Percentiles rank a stretch among this genome's conserved stretches.
Evolutionary conservation across 2,329 filamentous ascomycete genomes (phyloP).

Genomic region (Hymenoscyphus fraxineus): DNA sequence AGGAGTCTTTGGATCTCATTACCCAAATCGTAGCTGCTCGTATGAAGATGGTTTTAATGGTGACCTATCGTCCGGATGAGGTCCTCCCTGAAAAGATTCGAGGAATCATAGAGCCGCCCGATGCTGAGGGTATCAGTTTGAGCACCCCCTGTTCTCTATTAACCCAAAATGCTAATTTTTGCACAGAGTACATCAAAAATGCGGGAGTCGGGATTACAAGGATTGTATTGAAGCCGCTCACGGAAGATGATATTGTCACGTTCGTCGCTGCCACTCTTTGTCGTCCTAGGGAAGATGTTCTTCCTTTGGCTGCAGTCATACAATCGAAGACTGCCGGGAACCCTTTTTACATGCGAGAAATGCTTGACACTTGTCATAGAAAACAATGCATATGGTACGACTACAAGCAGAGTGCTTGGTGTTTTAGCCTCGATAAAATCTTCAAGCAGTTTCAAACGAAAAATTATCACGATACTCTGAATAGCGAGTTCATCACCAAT

Average conservation of each 20-base stretch:
- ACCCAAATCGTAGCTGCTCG: conserved; percentile 73
- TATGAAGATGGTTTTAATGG: conserved; percentile 73
- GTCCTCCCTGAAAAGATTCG: conserved; percentile 53
- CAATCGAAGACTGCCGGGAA: conserved; percentile 75
- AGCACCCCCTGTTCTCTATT: conserved; percentile 19
- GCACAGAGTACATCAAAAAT: conserved; percentile 31
- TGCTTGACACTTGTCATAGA: conserved; percentile 80
- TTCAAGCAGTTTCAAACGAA: conserved; percentile 81
- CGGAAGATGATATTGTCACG: conserved; percentile 73
- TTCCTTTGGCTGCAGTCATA: conserved; percentile 76
- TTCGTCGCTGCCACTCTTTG: conserved; percentile 83
- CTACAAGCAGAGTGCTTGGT: conserved; percentile 77
- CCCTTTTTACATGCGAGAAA: conserved; percentile 86
- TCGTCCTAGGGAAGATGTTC: conserved; percentile 65
- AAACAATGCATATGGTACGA: conserved; percentile 90
- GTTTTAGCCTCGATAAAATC: conserved; percentile 78
- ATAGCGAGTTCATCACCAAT: conserved; percentile 76
- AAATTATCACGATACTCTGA: conserved; percentile 73
- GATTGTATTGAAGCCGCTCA: conserved; percentile 69
- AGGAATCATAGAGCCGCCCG: conserved; percentile 50
- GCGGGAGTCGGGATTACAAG: conserved; percentile 59
- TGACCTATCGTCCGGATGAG: conserved; percentile 71
- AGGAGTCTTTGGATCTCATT: conserved; percentile 80
- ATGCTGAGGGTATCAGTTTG: conserved; percentile 47
- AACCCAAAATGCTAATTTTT: conserved; percentile 25